Evolutionary conservation across 164 flowering plant species (phyloP).

Genomic region (Nelumbo lutea): DNA sequence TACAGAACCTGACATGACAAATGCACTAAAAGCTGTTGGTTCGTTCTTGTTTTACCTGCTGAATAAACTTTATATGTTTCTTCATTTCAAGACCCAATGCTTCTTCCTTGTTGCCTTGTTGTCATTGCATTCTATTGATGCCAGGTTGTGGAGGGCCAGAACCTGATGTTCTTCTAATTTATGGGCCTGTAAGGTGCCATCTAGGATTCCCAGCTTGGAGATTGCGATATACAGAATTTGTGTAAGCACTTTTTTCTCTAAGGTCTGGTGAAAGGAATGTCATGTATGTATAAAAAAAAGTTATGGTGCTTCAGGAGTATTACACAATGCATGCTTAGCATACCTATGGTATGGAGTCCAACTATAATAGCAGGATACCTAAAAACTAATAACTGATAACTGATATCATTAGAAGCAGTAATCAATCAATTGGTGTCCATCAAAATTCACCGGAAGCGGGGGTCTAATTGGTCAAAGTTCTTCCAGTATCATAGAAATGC

Average conservation of each 20-base stretch:
- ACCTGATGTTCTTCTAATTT: constrained; percentile 72
- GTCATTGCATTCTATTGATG: background rate
- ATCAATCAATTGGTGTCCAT: no score
- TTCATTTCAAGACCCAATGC: background rate
- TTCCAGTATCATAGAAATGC: no score
- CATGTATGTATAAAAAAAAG: no score
- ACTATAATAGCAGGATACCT: no score
- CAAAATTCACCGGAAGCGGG: no score
- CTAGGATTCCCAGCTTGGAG: constrained; percentile 95
- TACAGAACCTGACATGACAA: constrained; percentile 54
- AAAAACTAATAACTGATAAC: no score
- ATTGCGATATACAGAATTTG: constrained; percentile 80
- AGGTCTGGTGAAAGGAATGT: no score
- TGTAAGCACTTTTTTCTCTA: constrained; percentile 43
- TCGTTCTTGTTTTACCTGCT: constrained; percentile 17
- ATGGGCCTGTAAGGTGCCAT: constrained; percentile 86
- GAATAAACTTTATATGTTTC: background rate
- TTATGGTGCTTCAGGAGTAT: no score
- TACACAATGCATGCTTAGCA: no score
- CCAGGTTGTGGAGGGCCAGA: constrained; percentile 70
- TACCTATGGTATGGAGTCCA: no score
- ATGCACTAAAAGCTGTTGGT: constrained; percentile 67
- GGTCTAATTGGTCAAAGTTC: no score
- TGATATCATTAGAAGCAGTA: no score
- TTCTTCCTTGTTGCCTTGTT: background rate